These are phyloP conservation scores for Pinus tabuliformis DNA, from an alignment of 75 land plant species.

Conservation along the genomic window DNA sequence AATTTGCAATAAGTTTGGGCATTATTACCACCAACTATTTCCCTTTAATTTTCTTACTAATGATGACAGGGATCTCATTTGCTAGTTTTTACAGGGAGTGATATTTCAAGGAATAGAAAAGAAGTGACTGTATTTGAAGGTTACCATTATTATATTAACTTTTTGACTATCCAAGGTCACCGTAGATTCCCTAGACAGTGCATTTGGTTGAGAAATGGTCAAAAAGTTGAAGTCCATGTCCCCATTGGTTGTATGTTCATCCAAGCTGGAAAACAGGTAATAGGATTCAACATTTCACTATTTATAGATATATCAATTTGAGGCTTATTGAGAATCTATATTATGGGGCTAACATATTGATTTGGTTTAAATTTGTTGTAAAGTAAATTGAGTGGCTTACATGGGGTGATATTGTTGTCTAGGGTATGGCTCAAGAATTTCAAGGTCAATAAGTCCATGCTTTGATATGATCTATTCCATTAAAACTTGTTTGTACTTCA, in stretches of 20 bases:
- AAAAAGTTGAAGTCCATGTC: slow-evolving; percentile 84
- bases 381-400: too few relatives aligned
- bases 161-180: slow-evolving; percentile 92
- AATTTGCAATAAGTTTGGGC: not conserved
- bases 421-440: too few relatives aligned
- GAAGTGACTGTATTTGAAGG: slow-evolving; percentile 88
- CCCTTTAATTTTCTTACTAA: not conserved
- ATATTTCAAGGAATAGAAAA: slow-evolving; percentile 58
- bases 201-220: slow-evolving; percentile 95
- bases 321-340: too few relatives aligned
- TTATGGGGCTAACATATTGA: too few relatives aligned
- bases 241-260: slow-evolving; percentile 91
- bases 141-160: slow-evolving; percentile 95
- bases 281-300: too few relatives aligned
- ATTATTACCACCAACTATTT: not conserved
- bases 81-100: slow-evolving; percentile 95
- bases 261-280: too few relatives aligned
- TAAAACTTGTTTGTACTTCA: too few relatives aligned
- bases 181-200: slow-evolving; percentile 95
- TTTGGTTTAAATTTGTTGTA: too few relatives aligned
- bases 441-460: too few relatives aligned
- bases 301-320: too few relatives aligned
- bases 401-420: too few relatives aligned
- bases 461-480: too few relatives aligned
- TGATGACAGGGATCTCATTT: slow-evolving; percentile 83